Base-by-base conservation (phyloP, 2,329 filamentous ascomycete species). In the Cyanodermella asteris region DNA sequence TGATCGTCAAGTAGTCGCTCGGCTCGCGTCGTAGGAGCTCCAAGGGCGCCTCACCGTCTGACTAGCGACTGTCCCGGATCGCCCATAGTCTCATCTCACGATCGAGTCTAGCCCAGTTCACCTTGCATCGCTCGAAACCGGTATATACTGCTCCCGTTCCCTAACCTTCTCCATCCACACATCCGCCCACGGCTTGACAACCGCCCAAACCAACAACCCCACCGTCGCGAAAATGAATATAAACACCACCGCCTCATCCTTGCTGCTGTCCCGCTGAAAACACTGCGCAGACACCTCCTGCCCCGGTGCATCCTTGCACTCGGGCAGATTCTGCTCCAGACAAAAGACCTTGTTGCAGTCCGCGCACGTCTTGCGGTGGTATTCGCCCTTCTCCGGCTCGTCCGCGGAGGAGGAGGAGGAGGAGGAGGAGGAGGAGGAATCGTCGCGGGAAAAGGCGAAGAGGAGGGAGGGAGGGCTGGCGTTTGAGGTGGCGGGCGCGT, bases 331-430 rank as follows among this genome's bases (percentile, higher is more conserved):
- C 35, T 72, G 71, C 28, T 58, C 55, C 20, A 72, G 45, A 38
- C 69, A 74, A 46, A 72, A 73, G 35, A 65, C 61, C 31, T 68
- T 63, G 37, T 66, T 74, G 45, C 69, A 74, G 41, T 73, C 68
- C 28, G 58, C 65, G 43, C 69, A 74, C 13, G 56, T 67, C 25
- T 59, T 41, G 7, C 49, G 42, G 16, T 46, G 41, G 28, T 51
- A 47, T 21, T 30, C 30, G 9, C 21, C 16, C 6, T 33, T 28
- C 21, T 35, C 27, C 3, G 29, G 17, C 16, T 33, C 19, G 9
- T 32, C 33, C 30, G 31, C 36, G 34, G 20, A 39, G 28, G 16
- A 36, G 26, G 19, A 13, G 32, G 26, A 30, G 15, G 14, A 14
- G 30, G 24, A 16, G 28, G 20, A 25, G 27, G 17, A 27, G 22